Conservation (phyloP, 768 basidiomycete species). For the Aureoboletus auriporus region DNA sequence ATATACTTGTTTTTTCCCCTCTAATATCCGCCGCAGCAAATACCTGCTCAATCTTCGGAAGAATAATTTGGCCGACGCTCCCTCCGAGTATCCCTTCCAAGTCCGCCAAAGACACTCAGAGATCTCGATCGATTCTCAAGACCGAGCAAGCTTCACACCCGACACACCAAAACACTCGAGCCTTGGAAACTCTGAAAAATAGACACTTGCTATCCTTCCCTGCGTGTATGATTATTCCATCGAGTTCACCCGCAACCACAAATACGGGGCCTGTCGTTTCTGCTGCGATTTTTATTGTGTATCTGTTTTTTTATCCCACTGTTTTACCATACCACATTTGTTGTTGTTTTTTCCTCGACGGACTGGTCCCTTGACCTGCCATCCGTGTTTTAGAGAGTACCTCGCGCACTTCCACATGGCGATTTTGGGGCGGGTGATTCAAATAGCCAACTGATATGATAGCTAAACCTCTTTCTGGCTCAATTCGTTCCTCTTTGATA, state of each 20-base stretch:
- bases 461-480: too few relatives aligned
- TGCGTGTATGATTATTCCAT: constrained; percentile 6
- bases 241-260: constrained; percentile 11
- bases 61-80: not conserved
- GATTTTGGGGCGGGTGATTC: too few relatives aligned
- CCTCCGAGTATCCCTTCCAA: constrained; percentile 28
- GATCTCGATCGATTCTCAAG: constrained; percentile 31
- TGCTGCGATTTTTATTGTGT: constrained; percentile 27
- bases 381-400: too few relatives aligned
- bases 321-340: not conserved
- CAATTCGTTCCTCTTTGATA: too few relatives aligned
- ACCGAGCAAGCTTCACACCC: constrained; percentile 21
- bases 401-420: too few relatives aligned
- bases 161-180: constrained; percentile 24
- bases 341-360: not conserved
- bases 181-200: constrained; percentile 29
- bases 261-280: constrained; percentile 16
- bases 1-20: not conserved
- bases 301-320: constrained; percentile 4
- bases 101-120: constrained; percentile 30
- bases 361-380: too few relatives aligned
- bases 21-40: constrained; percentile 18
- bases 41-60: constrained; percentile 18
- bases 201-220: not conserved
- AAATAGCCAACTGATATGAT: too few relatives aligned